A percentile compares a stretch with the other conserved stretches of the same genome.
Conservation (phyloP, 805 yeast species). For the Candida yuanshanica region DNA sequence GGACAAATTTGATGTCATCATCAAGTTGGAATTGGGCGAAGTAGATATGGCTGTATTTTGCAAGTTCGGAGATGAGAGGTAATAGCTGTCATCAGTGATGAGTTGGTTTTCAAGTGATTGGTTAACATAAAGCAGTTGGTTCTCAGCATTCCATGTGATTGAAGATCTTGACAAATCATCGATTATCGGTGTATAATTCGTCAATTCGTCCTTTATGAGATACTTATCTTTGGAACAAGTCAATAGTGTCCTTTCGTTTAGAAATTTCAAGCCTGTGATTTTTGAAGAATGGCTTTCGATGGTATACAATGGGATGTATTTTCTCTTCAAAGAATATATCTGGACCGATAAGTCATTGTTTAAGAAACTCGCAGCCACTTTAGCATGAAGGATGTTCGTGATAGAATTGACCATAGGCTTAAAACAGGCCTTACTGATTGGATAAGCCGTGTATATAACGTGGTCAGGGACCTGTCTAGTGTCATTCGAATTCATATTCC, state of each 20-base stretch:
- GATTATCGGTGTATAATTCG: constrained; percentile 34
- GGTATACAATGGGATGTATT: constrained; percentile 60
- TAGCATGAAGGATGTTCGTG: constrained; percentile 45
- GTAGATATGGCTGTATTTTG: constrained; percentile 7
- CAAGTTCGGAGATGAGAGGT: constrained; percentile 1
- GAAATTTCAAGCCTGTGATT: constrained; percentile 54
- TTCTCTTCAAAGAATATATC: constrained; percentile 65
- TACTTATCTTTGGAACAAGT: constrained; percentile 47
- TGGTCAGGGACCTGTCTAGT: constrained; percentile 52
- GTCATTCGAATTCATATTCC: constrained; percentile 49
- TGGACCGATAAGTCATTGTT: constrained; percentile 64
- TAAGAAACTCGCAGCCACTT: constrained; percentile 67
- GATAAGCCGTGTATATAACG: constrained; percentile 67
- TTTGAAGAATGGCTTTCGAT: constrained; percentile 43
- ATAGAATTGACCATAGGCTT: constrained; percentile 34
- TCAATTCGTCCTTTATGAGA: constrained; percentile 43
- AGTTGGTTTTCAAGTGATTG: constrained; percentile 33
- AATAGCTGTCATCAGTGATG: constrained; percentile 30
- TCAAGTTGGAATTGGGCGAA: constrained; percentile 9
- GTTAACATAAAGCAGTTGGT: constrained; percentile 44
- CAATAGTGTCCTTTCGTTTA: constrained; percentile 40
- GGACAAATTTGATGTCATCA: neutral
- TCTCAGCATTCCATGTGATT: constrained; percentile 52
- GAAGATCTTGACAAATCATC: constrained; percentile 49
- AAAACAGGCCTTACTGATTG: constrained; percentile 77